Conservation (phyloP, 495 filamentous ascomycete species). For the Clohesyomyces aquaticus region DNA sequence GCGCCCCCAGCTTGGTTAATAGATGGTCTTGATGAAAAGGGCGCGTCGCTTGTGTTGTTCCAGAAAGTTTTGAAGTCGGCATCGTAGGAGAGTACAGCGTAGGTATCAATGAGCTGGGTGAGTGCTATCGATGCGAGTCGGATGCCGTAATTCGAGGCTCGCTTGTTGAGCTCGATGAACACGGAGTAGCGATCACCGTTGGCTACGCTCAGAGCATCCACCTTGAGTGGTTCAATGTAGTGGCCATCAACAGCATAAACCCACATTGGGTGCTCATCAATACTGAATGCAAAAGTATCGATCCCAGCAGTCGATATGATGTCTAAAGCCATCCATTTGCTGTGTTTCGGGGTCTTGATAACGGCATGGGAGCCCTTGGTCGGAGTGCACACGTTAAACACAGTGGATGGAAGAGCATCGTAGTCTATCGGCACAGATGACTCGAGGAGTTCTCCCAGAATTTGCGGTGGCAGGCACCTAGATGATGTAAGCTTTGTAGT, state of each 20-base stretch:
- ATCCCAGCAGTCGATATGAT: constrained; percentile 52
- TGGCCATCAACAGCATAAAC: constrained; percentile 54
- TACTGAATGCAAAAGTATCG: constrained; percentile 50
- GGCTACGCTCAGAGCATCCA: constrained; percentile 47
- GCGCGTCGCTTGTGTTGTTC: constrained; percentile 1
- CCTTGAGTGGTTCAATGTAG: constrained; percentile 50
- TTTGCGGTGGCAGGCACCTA: constrained; percentile 11
- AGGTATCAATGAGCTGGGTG: constrained; percentile 48
- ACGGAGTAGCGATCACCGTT: constrained; percentile 53
- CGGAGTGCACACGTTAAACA: constrained; percentile 47
- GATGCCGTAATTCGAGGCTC: constrained; percentile 48
- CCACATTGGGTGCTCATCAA: constrained; percentile 53
- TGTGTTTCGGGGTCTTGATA: constrained; percentile 33
- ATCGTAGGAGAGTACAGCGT: constrained; percentile 47
- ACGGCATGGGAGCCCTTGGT: constrained; percentile 50
- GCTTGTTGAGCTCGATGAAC: constrained; percentile 47
- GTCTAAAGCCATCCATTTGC: constrained; percentile 54
- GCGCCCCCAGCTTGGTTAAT: constrained; percentile 50
- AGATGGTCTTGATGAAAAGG: constrained; percentile 45
- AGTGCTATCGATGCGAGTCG: constrained; percentile 45
- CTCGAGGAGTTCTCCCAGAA: neutral
- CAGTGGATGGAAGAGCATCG: constrained; percentile 6
- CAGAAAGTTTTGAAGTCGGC: constrained; percentile 9
- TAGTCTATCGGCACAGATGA: neutral
- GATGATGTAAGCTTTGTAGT: no score